Percentiles rank a stretch among this genome's conserved stretches.
Conservation (phyloP, 2,329 filamentous ascomycete genomes). For the Ilyonectria robusta region DNA sequence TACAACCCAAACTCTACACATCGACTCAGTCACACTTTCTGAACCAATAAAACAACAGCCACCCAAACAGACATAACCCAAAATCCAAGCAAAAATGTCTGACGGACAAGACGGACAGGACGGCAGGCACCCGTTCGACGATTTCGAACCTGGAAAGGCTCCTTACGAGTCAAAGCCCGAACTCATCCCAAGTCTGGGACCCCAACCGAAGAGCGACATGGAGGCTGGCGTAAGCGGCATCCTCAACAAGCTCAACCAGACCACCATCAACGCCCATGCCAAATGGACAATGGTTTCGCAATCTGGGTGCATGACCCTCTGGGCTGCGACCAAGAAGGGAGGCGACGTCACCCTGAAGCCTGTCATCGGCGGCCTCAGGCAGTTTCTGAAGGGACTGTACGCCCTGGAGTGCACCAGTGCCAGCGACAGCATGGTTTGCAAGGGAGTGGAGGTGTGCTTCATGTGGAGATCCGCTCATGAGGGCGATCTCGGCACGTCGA, state of each 20-base stretch:
- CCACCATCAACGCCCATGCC: neutral
- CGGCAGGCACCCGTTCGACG: too few relatives aligned
- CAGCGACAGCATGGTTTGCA: neutral
- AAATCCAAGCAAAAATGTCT: too few relatives aligned
- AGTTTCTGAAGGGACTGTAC: neutral
- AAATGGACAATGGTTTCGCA: neutral
- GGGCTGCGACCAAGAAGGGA: neutral
- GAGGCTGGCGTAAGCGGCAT: neutral
- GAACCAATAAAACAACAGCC: too few relatives aligned
- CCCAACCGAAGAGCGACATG: too few relatives aligned
- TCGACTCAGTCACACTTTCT: too few relatives aligned
- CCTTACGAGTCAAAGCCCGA: too few relatives aligned
- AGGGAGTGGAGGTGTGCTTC: neutral
- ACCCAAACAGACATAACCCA: too few relatives aligned
- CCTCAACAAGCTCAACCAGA: neutral
- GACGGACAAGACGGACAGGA: too few relatives aligned
- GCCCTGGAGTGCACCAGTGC: neutral
- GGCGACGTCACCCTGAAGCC: neutral
- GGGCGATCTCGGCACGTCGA: neutral
- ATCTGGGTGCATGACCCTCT: neutral
- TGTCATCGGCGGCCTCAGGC: neutral
- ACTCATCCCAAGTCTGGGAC: too few relatives aligned
- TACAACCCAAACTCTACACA: too few relatives aligned
- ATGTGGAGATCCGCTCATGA: neutral
- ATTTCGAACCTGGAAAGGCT: too few relatives aligned